A percentile compares a stretch with the other conserved stretches of the same genome.
Conservation (phyloP, 1,284 basidiomycete genomes). For the Phylloboletellus chloephorus region DNA sequence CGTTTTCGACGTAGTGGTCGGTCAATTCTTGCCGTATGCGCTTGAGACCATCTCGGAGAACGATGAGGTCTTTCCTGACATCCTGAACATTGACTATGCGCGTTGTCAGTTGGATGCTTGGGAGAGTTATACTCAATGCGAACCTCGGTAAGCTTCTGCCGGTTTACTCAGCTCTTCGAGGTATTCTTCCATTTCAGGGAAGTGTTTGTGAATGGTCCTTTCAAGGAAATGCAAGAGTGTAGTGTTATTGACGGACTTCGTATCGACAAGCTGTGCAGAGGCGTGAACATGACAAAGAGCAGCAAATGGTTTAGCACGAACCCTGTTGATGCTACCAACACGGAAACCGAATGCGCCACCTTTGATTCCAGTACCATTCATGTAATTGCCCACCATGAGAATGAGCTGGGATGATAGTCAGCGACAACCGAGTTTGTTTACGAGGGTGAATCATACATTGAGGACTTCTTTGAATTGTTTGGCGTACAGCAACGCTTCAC, state of each 20-base stretch:
- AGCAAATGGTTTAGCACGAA: slow-evolving; percentile 22
- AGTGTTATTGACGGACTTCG: slow-evolving; percentile 90
- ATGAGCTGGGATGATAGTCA: slow-evolving; percentile 60
- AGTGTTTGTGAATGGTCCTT: slow-evolving; percentile 82
- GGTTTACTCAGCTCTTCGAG: slow-evolving; percentile 86
- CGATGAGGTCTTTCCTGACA: slow-evolving; percentile 63
- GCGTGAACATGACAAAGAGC: slow-evolving; percentile 1
- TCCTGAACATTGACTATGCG: slow-evolving; percentile 70
- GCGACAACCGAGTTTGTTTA: slow-evolving; percentile 10
- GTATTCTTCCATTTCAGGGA: slow-evolving; percentile 85
- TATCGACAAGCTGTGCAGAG: slow-evolving; percentile 81
- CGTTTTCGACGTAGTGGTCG: slow-evolving; percentile 70
- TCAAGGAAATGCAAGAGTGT: slow-evolving; percentile 96
- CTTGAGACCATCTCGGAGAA: slow-evolving; percentile 76
- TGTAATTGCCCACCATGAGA: slow-evolving; percentile 93
- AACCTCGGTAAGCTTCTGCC: slow-evolving; percentile 90
- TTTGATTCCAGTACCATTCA: slow-evolving; percentile 95
- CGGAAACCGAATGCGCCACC: slow-evolving; percentile 98
- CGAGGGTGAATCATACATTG: slow-evolving; percentile 47
- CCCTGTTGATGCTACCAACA: slow-evolving; percentile 97
- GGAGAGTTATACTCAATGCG: slow-evolving; percentile 16
- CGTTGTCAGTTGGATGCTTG: slow-evolving; percentile 5
- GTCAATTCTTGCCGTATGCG: slow-evolving; percentile 73
- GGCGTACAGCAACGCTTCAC: slow-evolving; percentile 70
- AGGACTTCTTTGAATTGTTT: slow-evolving; percentile 83